A percentile compares a stretch with the other conserved stretches of the same genome.
Evolutionary conservation across 306 rosid species (phyloP).

Genomic region (Pueraria montana): DNA sequence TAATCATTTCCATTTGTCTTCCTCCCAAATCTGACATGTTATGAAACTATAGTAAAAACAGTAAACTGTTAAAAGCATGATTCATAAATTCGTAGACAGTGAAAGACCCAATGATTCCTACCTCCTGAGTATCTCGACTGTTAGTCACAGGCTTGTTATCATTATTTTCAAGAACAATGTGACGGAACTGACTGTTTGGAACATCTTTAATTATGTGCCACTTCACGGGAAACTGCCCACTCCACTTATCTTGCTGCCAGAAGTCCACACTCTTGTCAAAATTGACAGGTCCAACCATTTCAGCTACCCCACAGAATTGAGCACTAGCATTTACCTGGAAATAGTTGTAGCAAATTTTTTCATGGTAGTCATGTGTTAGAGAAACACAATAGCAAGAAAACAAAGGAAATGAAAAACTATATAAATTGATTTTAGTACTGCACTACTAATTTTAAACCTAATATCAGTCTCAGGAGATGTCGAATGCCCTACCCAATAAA

Average conservation of each 20-base stretch:
- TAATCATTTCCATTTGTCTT: constrained; percentile 11
- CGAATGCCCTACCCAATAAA: constrained; percentile 37
- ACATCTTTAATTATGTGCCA: constrained; percentile 91
- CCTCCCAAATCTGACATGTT: constrained; percentile 16
- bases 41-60: constrained; percentile 11
- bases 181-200: constrained; percentile 91
- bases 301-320: constrained; percentile 95
- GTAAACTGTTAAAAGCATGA: constrained; percentile 18
- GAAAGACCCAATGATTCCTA: constrained; percentile 48
- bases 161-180: constrained; percentile 85
- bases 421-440: constrained; percentile 1
- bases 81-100: constrained; percentile 1
- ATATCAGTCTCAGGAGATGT: constrained; percentile 32
- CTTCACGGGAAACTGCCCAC: constrained; percentile 88
- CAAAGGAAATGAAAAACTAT: not conserved
- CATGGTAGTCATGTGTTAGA: constrained; percentile 25
- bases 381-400: constrained; percentile 21
- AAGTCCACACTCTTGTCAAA: constrained; percentile 87
- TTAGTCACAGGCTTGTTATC: constrained; percentile 95
- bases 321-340: constrained; percentile 93
- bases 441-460: not conserved
- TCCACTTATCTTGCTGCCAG: constrained; percentile 98
- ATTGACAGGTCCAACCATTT: constrained; percentile 92
- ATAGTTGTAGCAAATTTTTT: constrained; percentile 16
- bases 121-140: constrained; percentile 97